phyloP scores from a whole-genome alignment of 225 moss, liverwort and hornwort genomes.

The Straminergon stramineum region DNA sequence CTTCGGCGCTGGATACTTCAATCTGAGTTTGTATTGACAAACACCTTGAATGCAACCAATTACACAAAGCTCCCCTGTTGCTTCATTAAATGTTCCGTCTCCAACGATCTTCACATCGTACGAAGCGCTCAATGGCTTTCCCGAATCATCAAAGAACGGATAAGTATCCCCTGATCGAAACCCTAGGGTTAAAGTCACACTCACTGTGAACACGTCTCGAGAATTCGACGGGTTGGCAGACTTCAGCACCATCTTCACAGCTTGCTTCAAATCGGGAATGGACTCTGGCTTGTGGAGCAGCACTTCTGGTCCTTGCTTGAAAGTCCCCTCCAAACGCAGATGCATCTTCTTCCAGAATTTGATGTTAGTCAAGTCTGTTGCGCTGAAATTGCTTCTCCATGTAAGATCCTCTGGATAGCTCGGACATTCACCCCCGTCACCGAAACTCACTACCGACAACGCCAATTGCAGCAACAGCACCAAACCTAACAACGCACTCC shows the following conservation, averaged over 20 bases:
- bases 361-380: neutral
- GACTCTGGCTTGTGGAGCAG: neutral
- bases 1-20: slow-evolving; percentile 14
- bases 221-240: neutral
- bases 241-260: neutral
- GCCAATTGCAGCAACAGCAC: slow-evolving; percentile 3
- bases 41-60: slow-evolving; percentile 1
- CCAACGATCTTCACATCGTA: neutral
- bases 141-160: neutral
- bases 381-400: neutral
- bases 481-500: neutral
- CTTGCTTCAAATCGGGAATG: neutral
- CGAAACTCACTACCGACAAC: neutral
- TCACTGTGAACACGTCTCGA: neutral
- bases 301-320: neutral
- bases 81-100: neutral
- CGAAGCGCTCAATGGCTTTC: neutral
- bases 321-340: neutral
- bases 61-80: slow-evolving; percentile 12
- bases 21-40: slow-evolving; percentile 8
- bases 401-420: slow-evolving; percentile 10
- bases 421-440: slow-evolving; percentile 5
- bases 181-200: neutral
- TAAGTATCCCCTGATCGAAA: neutral
- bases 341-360: neutral